phyloP scores from a whole-genome alignment of 2,329 filamentous ascomycete species.

The Xylariaceae sp. region DNA sequence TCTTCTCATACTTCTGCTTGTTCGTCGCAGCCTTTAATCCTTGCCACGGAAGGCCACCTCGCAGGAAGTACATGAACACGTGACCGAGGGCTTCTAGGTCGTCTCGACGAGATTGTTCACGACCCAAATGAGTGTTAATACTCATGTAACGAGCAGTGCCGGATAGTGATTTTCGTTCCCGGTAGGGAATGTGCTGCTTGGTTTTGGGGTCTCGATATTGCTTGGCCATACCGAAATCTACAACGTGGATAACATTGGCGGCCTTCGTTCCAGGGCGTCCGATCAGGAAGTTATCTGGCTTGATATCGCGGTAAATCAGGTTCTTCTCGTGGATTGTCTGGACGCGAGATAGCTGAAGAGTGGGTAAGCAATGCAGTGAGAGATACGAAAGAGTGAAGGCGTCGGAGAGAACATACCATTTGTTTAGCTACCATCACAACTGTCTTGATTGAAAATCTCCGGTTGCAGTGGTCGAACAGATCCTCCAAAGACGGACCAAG shows the following conservation, averaged over 20 bases:
- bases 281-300: conserved; percentile 98
- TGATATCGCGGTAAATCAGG: conserved; percentile 97
- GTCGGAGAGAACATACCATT: conserved; percentile 59
- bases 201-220: conserved; percentile 98
- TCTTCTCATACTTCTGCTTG: conserved; percentile 99
- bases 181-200: conserved; percentile 97
- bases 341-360: conserved; percentile 73
- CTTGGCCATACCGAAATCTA: conserved; percentile 99
- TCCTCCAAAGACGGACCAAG: conserved; percentile 93
- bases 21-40: conserved; percentile 68
- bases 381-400: background rate
- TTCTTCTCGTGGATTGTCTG: conserved; percentile 97
- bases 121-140: conserved; percentile 96
- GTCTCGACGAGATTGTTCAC: conserved; percentile 92
- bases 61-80: conserved; percentile 69
- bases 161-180: conserved; percentile 92
- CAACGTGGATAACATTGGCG: conserved; percentile 97
- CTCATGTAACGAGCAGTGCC: conserved; percentile 98
- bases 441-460: conserved; percentile 93
- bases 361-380: conserved; percentile 3
- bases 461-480: conserved; percentile 93
- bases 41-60: conserved; percentile 67
- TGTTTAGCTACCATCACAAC: conserved; percentile 99
- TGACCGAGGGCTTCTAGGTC: conserved; percentile 84
- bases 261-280: conserved; percentile 86